Evolutionary conservation across 2,329 filamentous ascomycete species (phyloP).

Genomic region (Tolypocladium endophyticum): DNA sequence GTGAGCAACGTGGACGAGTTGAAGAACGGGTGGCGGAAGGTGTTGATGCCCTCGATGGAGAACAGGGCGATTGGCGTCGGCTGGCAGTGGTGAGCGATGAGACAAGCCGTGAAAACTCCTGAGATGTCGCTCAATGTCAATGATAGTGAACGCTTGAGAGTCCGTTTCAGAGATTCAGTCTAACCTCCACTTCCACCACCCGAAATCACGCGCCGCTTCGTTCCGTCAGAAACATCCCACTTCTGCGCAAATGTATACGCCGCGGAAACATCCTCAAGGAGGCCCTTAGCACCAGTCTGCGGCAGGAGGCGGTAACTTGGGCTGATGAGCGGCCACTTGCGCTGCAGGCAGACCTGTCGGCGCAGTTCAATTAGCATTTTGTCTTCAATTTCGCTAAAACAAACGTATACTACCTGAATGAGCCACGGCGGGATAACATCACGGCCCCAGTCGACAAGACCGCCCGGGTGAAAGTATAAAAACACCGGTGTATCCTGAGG

Average conservation of each 20-base stretch:
- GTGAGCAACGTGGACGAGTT: slow-evolving; percentile 19
- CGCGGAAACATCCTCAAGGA: slow-evolving; percentile 18
- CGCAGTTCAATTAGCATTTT: neutral
- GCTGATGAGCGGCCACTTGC: slow-evolving; percentile 23
- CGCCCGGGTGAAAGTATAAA: slow-evolving; percentile 26
- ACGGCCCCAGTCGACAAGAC: slow-evolving; percentile 20
- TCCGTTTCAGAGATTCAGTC: neutral
- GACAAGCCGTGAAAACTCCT: slow-evolving; percentile 21
- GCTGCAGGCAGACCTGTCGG: slow-evolving; percentile 15
- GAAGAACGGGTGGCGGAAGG: slow-evolving; percentile 24
- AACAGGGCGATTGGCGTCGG: slow-evolving; percentile 21
- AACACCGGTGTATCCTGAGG: slow-evolving; percentile 16
- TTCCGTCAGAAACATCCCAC: slow-evolving; percentile 6
- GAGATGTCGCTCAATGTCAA: neutral
- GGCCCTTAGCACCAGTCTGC: slow-evolving; percentile 14
- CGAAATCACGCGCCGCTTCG: slow-evolving; percentile 17
- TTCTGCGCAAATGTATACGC: slow-evolving; percentile 20
- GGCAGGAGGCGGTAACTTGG: slow-evolving; percentile 24
- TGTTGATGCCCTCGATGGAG: slow-evolving; percentile 23
- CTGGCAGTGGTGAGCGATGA: slow-evolving; percentile 16
- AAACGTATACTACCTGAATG: slow-evolving; percentile 13
- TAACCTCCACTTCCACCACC: slow-evolving; percentile 23
- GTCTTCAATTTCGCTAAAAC: neutral
- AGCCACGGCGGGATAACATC: slow-evolving; percentile 24
- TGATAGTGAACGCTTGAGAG: neutral